Percentiles rank a stretch among this genome's conserved stretches.
Conservation (phyloP, 106 monocot genomes). For the Chionographis japonica region DNA sequence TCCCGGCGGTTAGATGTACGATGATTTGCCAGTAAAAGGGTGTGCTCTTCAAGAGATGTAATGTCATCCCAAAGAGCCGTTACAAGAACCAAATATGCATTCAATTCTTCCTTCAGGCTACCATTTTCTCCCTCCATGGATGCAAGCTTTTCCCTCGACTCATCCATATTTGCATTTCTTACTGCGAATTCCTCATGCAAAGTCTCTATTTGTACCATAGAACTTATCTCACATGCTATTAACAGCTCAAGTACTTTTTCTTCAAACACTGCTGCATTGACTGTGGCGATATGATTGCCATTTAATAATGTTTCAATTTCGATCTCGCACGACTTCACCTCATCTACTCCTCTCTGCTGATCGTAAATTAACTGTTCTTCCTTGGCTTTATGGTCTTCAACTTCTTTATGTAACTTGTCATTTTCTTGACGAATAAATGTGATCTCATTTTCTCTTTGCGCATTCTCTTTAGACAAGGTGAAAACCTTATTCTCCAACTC, state of each 20-base stretch:
- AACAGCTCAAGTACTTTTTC: slow-evolving; percentile 51
- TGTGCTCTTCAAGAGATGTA: slow-evolving; percentile 31
- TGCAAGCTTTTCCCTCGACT: slow-evolving; percentile 19
- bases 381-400: slow-evolving; percentile 20
- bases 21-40: slow-evolving; percentile 31
- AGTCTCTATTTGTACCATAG: slow-evolving; percentile 19
- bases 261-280: slow-evolving; percentile 34
- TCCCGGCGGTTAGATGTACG: slow-evolving; percentile 9
- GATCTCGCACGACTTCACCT: slow-evolving; percentile 27
- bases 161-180: slow-evolving; percentile 13
- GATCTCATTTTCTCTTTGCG: slow-evolving; percentile 22
- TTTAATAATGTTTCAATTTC: slow-evolving; percentile 29
- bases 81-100: slow-evolving; percentile 34
- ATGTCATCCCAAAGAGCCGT: slow-evolving; percentile 25
- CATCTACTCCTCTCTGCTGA: slow-evolving; percentile 18
- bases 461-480: slow-evolving; percentile 16
- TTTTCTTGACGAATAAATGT: slow-evolving; percentile 22
- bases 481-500: slow-evolving; percentile 30
- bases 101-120: slow-evolving; percentile 31
- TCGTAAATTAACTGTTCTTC: slow-evolving; percentile 24
- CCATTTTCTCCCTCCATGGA: slow-evolving; percentile 32
- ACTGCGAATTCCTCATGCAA: slow-evolving; percentile 16
- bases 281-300: slow-evolving; percentile 29
- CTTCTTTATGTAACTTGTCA: slow-evolving; percentile 17
- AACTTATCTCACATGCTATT: slow-evolving; percentile 24